phyloP scores from a whole-genome alignment of 352 stramenopile genomes.

The Phytophthora lateralis region DNA sequence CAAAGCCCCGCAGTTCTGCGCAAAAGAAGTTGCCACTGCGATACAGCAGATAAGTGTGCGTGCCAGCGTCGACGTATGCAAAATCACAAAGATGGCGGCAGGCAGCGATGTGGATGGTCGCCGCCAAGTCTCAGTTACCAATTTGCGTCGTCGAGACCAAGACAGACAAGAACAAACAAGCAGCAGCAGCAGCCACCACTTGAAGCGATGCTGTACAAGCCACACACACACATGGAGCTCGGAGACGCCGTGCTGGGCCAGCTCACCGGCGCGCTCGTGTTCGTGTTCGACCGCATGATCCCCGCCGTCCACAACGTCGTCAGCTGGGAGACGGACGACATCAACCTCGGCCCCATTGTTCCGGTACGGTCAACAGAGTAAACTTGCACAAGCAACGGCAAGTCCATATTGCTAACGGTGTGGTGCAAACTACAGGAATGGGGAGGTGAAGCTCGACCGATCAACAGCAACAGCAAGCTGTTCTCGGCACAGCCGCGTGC shows the following conservation, averaged over 20 bases:
- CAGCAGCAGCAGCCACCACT: neutral
- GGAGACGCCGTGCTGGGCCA: slow-evolving; percentile 46
- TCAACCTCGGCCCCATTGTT: slow-evolving; percentile 39
- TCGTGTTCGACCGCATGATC: slow-evolving; percentile 49
- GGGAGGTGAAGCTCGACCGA: slow-evolving; percentile 8
- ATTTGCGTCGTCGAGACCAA: slow-evolving; percentile 23
- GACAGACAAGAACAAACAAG: neutral
- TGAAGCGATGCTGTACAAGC: slow-evolving; percentile 33
- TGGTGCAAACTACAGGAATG: slow-evolving; percentile 2
- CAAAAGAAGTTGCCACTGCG: slow-evolving; percentile 4
- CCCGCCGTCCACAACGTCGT: slow-evolving; percentile 50
- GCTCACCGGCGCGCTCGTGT: slow-evolving; percentile 39
- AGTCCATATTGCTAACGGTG: neutral
- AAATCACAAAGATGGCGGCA: slow-evolving; percentile 2
- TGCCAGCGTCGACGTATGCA: slow-evolving; percentile 21
- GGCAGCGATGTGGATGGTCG: neutral
- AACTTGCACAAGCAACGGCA: neutral
- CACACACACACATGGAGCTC: slow-evolving; percentile 42
- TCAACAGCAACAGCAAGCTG: slow-evolving; percentile 7
- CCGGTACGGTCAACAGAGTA: slow-evolving; percentile 13
- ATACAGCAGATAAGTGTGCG: neutral
- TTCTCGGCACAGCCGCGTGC: neutral
- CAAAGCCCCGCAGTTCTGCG: neutral
- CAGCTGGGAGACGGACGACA: slow-evolving; percentile 46
- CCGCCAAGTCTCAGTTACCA: slow-evolving; percentile 13